Evolutionary conservation across 1,284 basidiomycete species (phyloP), one percentile per base, ranked within the genome.

Genomic region (Rhodotorula sp.): DNA sequence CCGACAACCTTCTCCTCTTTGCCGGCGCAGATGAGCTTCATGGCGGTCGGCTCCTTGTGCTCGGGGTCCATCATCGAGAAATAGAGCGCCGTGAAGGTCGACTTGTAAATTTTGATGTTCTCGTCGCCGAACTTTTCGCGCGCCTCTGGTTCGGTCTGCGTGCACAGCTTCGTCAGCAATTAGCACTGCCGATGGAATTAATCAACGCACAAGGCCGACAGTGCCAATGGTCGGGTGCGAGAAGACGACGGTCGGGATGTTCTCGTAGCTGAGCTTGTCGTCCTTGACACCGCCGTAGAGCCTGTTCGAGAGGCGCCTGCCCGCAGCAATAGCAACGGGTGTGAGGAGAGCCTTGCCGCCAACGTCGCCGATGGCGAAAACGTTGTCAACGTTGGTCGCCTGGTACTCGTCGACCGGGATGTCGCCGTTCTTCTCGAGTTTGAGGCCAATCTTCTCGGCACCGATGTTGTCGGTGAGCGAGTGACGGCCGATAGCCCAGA

Each of bases 321-420:
- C 95, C 9, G 96, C 96, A 59, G 95, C 95, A 71, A 99, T 96
- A 30, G 95, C 96, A 10, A 99, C 96, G n/a, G 96, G 95, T 1
- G 95, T 99, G 70, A 99, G 84, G 37, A 94, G 83, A 31, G 87
- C 91, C 81, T 95, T 94, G 70, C 95, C 95, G 73, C 87, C 87
- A 22, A 94, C 91, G 79, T 99, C 95, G 15, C 95, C 96, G 69
- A 99, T 88, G 7, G 93, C 87, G 63, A 86, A 89, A 74, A 99
- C 84, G 65, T 86, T 85, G 26, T 85, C 82, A 24, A 94, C 86
- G 70, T 82, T 87, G 60, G 92, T 87, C 78, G 88, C 87, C 83
- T 99, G 95, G 80, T 87, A 97, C 78, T 95, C 90, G 82, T 99
- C 92, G 51, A 94, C 92, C 46, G 89, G 77, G 66, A 99, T 85